phyloP scores from a whole-genome alignment of 106 monocot species.

The Xerophyta viscosa region DNA sequence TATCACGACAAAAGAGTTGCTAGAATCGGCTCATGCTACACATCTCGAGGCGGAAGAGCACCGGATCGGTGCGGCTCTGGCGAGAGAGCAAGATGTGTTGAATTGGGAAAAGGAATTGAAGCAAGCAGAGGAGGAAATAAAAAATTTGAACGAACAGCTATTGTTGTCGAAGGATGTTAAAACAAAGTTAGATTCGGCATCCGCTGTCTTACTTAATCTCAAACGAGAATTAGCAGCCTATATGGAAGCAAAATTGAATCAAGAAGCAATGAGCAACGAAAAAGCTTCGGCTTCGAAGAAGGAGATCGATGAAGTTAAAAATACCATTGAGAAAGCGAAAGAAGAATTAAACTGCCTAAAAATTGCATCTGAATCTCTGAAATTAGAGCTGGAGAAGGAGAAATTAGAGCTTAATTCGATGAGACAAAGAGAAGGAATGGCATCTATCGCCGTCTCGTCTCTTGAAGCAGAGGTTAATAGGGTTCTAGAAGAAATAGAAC shows the following conservation, averaged over 20 bases:
- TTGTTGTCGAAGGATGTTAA: constrained; percentile 21
- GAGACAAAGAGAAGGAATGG: constrained; percentile 32
- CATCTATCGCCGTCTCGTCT: constrained; percentile 38
- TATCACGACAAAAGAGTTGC: constrained; percentile 21
- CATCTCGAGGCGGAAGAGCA: constrained; percentile 46
- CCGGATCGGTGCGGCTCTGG: constrained; percentile 20
- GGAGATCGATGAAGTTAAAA: constrained; percentile 38
- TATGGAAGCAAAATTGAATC: constrained; percentile 19
- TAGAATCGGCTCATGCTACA: constrained; percentile 32
- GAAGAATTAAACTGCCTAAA: constrained; percentile 20
- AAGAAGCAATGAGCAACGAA: constrained; percentile 11
- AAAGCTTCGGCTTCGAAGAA: constrained; percentile 12
- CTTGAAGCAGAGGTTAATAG: constrained; percentile 43
- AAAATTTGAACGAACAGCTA: constrained; percentile 18
- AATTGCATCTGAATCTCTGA: constrained; percentile 28
- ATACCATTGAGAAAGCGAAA: constrained; percentile 29
- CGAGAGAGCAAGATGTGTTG: constrained; percentile 20
- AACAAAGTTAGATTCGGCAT: constrained; percentile 28
- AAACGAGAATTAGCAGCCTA: constrained; percentile 32
- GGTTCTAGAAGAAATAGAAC: constrained; percentile 26
- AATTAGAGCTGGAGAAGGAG: constrained; percentile 35
- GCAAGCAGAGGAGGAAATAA: constrained; percentile 27
- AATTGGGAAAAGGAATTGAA: constrained; percentile 25
- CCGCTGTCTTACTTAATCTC: constrained; percentile 18
- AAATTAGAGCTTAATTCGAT: constrained; percentile 15